phyloP scores from a whole-genome alignment of 352 stramenopile genomes.

The Aphanomyces euteiches region DNA sequence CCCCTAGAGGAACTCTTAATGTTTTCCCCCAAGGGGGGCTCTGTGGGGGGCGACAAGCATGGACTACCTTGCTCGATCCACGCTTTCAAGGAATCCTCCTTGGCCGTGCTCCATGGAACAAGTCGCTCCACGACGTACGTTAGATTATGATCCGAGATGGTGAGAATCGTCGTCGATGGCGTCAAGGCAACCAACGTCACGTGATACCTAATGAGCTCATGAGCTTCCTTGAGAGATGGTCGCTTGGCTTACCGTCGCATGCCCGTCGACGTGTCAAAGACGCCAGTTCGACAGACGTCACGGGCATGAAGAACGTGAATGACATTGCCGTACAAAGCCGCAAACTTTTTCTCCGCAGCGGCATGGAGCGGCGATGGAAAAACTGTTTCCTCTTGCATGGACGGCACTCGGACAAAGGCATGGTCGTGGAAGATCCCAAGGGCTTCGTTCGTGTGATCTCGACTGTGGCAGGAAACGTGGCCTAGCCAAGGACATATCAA shows the following conservation, averaged over 20 bases:
- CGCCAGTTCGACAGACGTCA: neutral
- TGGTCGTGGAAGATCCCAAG: neutral
- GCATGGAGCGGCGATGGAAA: neutral
- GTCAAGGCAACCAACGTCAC: conserved; percentile 14
- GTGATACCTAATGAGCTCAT: neutral
- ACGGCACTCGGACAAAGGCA: conserved; percentile 10
- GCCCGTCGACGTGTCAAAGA: neutral
- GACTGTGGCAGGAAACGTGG: conserved; percentile 7
- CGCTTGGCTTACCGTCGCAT: neutral
- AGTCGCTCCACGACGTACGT: conserved; percentile 14
- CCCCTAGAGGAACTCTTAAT: too few relatives aligned
- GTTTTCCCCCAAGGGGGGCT: neutral
- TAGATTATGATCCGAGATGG: conserved; percentile 1
- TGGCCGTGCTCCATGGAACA: conserved; percentile 7
- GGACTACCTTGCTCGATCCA: conserved; percentile 2
- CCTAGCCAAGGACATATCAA: neutral
- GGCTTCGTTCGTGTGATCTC: conserved; percentile 10
- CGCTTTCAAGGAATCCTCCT: neutral
- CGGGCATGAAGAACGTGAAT: conserved; percentile 2
- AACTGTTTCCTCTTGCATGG: neutral
- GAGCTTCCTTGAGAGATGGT: too few relatives aligned
- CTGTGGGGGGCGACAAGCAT: too few relatives aligned
- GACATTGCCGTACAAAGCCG: neutral
- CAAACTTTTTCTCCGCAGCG: conserved; percentile 1
- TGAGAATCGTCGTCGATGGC: neutral